Percentiles rank a stretch among this genome's conserved stretches.
Evolutionary conservation across 2,329 filamentous ascomycete genomes (phyloP).

Genomic region (Nemania bipapillata): DNA sequence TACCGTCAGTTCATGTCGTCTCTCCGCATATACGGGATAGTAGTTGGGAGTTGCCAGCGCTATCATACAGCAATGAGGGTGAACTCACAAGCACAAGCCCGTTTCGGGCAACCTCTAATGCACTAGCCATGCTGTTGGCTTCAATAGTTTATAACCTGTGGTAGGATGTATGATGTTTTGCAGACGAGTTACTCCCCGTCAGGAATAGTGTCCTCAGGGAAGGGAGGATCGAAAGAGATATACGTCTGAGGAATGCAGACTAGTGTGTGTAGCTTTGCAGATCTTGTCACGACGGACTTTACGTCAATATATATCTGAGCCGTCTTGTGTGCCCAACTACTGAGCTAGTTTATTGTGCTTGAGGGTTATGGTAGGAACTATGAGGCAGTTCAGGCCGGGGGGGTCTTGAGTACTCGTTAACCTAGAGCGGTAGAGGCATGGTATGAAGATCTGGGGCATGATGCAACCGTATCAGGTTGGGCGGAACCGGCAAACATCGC

Average conservation of each 20-base stretch:
- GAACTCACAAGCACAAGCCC: slow-evolving; percentile 28
- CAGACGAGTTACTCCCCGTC: neutral
- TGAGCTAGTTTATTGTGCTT: neutral
- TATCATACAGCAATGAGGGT: neutral
- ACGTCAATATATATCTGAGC: slow-evolving; percentile 13
- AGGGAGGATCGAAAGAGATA: neutral
- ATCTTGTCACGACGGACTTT: neutral
- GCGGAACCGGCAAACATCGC: neutral
- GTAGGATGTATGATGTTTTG: neutral
- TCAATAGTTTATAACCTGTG: neutral
- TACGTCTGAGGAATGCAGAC: neutral
- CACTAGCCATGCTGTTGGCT: slow-evolving; percentile 8
- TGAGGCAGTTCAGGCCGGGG: too few relatives aligned
- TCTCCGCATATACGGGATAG: neutral
- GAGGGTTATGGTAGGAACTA: too few relatives aligned
- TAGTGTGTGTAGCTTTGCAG: neutral
- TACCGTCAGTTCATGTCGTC: slow-evolving; percentile 5
- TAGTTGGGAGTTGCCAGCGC: neutral
- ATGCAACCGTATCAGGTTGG: neutral
- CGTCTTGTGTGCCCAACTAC: neutral
- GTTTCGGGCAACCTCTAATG: slow-evolving; percentile 27
- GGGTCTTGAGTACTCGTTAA: neutral
- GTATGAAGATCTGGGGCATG: slow-evolving; percentile 3
- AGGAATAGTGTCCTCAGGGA: neutral
- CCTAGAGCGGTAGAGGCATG: neutral